Conservation (phyloP, 2,329 filamentous ascomycete genomes). For the Aureobasidium namibiae region DNA sequence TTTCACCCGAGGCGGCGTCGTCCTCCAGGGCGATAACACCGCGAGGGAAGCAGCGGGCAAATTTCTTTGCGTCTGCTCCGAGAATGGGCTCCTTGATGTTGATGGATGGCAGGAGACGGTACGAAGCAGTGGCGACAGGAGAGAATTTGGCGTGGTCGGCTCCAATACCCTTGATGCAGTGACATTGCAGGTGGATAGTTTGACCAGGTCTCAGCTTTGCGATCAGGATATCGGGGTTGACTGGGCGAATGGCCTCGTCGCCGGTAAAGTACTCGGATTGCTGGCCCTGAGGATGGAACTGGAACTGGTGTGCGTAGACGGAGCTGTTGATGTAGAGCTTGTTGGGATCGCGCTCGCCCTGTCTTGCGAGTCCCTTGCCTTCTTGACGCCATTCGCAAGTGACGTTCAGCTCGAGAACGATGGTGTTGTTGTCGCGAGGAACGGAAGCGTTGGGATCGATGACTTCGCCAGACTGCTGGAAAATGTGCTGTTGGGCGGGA, state of each 20-base stretch:
- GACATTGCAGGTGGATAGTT: conserved; percentile 75
- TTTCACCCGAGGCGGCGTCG: conserved; percentile 62
- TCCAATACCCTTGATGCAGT: conserved; percentile 91
- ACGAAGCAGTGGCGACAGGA: conserved; percentile 88
- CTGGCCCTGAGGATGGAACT: conserved; percentile 66
- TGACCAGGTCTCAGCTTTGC: conserved; percentile 91
- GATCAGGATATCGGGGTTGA: conserved; percentile 87
- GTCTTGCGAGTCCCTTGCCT: conserved; percentile 46
- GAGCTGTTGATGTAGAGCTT: conserved; percentile 82
- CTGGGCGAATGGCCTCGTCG: conserved; percentile 59
- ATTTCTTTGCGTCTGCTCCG: conserved; percentile 80
- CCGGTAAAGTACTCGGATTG: conserved; percentile 59
- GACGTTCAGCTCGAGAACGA: conserved; percentile 67
- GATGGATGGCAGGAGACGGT: conserved; percentile 84
- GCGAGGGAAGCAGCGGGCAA: conserved; percentile 76
- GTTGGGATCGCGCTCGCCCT: conserved; percentile 68
- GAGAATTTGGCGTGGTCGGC: conserved; percentile 96
- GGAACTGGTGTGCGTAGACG: conserved; percentile 48
- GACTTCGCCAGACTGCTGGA: conserved; percentile 38
- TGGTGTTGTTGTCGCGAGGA: conserved; percentile 74
- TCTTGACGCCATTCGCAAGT: conserved; percentile 72
- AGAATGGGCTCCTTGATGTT: conserved; percentile 75
- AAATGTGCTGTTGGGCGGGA: conserved; percentile 35
- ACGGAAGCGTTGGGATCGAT: conserved; percentile 32
- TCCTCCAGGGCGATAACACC: conserved; percentile 78